These are phyloP conservation scores for Picea abies DNA, from an alignment of 83 land plant genomes.

Conservation along the genomic window DNA sequence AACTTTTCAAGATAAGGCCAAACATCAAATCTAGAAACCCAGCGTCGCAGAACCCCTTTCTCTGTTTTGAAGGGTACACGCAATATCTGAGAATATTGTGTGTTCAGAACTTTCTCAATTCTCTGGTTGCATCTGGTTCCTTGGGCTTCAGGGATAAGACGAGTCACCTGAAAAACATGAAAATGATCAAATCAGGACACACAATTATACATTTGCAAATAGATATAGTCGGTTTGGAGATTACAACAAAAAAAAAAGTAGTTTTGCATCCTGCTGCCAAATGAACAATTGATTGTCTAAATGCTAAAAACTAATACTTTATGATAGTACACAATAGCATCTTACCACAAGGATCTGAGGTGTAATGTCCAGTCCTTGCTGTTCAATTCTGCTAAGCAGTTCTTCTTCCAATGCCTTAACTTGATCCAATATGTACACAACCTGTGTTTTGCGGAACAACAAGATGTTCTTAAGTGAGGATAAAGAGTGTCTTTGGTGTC, in stretches of 20 bases:
- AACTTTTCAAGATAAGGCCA: conserved; percentile 90
- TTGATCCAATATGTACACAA: conserved; percentile 97
- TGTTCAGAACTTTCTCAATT: conserved; percentile 68
- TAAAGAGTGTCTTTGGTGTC: not conserved
- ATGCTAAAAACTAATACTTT: not conserved
- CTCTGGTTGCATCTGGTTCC: conserved; percentile 94
- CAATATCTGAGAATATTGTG: conserved; percentile 75
- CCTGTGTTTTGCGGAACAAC: conserved; percentile 31
- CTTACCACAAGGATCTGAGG: conserved; percentile 94
- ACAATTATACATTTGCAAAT: conserved; percentile 6
- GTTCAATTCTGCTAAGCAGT: conserved; percentile 76
- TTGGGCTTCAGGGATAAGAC: conserved; percentile 87
- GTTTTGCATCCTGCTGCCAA: not conserved
- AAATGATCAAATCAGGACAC: conserved; percentile 7
- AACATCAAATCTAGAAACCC: conserved; percentile 94
- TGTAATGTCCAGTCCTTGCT: conserved; percentile 72
- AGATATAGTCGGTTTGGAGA: not conserved
- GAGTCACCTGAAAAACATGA: conserved; percentile 59
- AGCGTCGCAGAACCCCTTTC: conserved; percentile 57
- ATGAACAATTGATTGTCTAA: not conserved
- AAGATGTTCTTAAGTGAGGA: not conserved
- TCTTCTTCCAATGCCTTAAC: conserved; percentile 88
- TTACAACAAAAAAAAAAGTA: conserved; percentile 12
- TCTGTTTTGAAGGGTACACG: conserved; percentile 80
- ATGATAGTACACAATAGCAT: not conserved